Evolutionary conservation across 2,329 filamentous ascomycete species (phyloP).

Genomic region (Fusarium duplospermum): DNA sequence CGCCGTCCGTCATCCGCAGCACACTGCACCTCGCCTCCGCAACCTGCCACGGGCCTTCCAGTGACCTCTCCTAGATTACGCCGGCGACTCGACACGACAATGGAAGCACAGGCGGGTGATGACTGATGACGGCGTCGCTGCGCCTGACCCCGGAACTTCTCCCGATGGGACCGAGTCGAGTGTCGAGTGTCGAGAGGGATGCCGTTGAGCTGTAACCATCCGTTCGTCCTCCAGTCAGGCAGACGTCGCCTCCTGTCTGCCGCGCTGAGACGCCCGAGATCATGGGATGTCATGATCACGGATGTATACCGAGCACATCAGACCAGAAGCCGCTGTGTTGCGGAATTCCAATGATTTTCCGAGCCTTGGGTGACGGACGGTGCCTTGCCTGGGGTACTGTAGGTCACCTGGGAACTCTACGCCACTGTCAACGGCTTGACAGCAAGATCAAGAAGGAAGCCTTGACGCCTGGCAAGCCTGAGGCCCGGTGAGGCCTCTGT

Average conservation of each 20-base stretch:
- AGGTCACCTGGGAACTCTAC: constrained; percentile 34
- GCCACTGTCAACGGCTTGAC: constrained; percentile 17
- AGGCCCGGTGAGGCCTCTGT: constrained; percentile 35
- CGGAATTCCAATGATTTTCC: constrained; percentile 27
- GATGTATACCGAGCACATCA: constrained; percentile 42
- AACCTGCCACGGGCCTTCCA: constrained; percentile 37
- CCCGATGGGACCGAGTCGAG: constrained; percentile 33
- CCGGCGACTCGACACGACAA: constrained; percentile 10
- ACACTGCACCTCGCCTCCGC: constrained; percentile 44
- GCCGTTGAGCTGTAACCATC: constrained; percentile 16
- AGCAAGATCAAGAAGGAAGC: constrained; percentile 4
- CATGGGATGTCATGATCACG: constrained; percentile 41
- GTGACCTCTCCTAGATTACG: constrained; percentile 33
- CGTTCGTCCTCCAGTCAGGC: constrained; percentile 20
- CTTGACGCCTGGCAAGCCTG: constrained; percentile 14
- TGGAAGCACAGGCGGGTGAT: constrained; percentile 35
- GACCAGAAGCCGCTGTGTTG: constrained; percentile 27
- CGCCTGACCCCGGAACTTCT: constrained; percentile 38
- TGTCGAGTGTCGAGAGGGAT: constrained; percentile 21
- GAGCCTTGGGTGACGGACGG: constrained; percentile 39
- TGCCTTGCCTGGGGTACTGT: constrained; percentile 25
- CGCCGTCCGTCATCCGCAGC: constrained; percentile 40
- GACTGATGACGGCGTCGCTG: constrained; percentile 35
- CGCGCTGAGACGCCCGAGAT: constrained; percentile 31
- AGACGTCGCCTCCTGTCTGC: constrained; percentile 22